Conservation (phyloP, 805 yeast species). For the Lachancea lanzarotensis region DNA sequence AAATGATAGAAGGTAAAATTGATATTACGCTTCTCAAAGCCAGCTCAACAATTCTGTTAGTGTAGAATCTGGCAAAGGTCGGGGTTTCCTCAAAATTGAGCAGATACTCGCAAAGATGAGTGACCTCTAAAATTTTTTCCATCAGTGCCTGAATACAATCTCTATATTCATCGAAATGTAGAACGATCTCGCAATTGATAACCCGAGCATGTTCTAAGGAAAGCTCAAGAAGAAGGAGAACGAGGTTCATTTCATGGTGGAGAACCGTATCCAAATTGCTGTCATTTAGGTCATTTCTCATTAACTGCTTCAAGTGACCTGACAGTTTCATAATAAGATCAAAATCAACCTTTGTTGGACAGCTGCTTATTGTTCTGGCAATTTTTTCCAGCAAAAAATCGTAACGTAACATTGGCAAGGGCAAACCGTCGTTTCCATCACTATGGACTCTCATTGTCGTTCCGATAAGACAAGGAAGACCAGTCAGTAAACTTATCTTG, state of each 20-base stretch:
- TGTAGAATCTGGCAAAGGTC: slow-evolving; percentile 21
- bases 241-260: slow-evolving; percentile 21
- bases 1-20: slow-evolving; percentile 24
- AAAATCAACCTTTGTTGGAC: slow-evolving; percentile 10
- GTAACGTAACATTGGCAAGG: background rate
- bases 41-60: slow-evolving; percentile 27
- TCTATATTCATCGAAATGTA: slow-evolving; percentile 12
- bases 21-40: slow-evolving; percentile 22
- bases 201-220: slow-evolving; percentile 20
- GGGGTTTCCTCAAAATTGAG: slow-evolving; percentile 11
- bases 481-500: slow-evolving; percentile 24
- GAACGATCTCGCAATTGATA: slow-evolving; percentile 19
- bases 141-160: slow-evolving; percentile 13
- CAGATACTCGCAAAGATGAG: slow-evolving; percentile 18
- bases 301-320: slow-evolving; percentile 10
- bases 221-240: slow-evolving; percentile 18
- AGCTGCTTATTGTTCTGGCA: slow-evolving; percentile 1
- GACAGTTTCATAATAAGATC: slow-evolving; percentile 8
- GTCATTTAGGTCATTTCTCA: slow-evolving; percentile 8
- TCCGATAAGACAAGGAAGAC: slow-evolving; percentile 25
- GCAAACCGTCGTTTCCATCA: background rate
- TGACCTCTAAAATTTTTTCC: slow-evolving; percentile 17
- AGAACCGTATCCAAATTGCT: slow-evolving; percentile 6
- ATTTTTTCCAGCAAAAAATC: slow-evolving; percentile 6
- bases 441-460: slow-evolving; percentile 15